Base-by-base conservation (phyloP, 768 basidiomycete species). In the Cyathus striatus region DNA sequence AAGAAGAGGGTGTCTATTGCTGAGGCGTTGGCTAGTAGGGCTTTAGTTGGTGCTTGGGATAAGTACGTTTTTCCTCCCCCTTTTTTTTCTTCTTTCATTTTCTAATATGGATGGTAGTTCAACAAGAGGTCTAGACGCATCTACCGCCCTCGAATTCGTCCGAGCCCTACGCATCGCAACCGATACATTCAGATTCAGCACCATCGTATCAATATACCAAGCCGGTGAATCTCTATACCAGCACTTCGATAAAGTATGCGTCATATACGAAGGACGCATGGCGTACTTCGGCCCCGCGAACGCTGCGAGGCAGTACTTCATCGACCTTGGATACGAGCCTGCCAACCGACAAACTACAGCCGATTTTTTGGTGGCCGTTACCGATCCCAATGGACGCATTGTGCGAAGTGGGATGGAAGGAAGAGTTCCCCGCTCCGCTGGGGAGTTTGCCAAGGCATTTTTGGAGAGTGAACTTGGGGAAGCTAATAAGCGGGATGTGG, bases 151-250 rank as follows among this genome's bases (percentile, higher is more conserved):
- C 26, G 85, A 88, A 56, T 88, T 85, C 50, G 78, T 80, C 36
- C 78, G 71, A 35, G 77, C 81, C 1, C 66, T 90, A 24, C 76
- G 86, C 3, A 69, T 79, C 32, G 66, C 75, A 3, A 85, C 86
- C 0, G 80, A 88, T 51, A 65, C 73, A 3, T 66, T 66, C 42
- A 56, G 63, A n/a, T 46, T 60, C 14, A 66, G 83, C 0, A 88
- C 83, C 0, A 74, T 92, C 44, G 85, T 87, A n/a, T 83, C 86
- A 1, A 77, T 93, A 26, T 91, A 92, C 61, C 90, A 92, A 61
- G 90, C 86, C 6, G 82, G 83, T 43, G 86, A 90, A 56, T 69
- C 69, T 2, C 56, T 84, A 0, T 83, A 80, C 45, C 45, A 73
- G 17, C 65, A 73, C 33, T 92, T 90, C 55, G 86, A 90, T 72